Evolutionary conservation across 1,139 yeast genomes (phyloP).

Genomic region (Candida neerlandica): DNA sequence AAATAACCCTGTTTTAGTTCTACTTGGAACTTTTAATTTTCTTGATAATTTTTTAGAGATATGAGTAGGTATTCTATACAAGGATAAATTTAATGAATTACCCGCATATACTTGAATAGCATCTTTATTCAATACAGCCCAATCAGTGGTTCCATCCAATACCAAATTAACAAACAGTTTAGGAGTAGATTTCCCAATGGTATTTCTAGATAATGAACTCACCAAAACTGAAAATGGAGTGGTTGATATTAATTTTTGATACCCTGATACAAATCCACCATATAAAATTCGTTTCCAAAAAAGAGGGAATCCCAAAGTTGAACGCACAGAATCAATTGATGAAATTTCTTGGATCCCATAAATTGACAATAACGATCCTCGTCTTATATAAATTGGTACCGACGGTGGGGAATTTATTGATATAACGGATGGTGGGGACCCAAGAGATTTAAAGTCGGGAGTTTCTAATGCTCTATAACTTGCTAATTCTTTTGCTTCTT

Average conservation of each 20-base stretch:
- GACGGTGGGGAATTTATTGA: conserved; percentile 58
- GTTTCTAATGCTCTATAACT: conserved; percentile 22
- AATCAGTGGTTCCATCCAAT: conserved; percentile 61
- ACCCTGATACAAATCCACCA: conserved; percentile 45
- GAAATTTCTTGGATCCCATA: conserved; percentile 31
- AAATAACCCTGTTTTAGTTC: conserved; percentile 39
- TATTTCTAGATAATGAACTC: conserved; percentile 22
- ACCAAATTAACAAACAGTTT: conserved; percentile 45
- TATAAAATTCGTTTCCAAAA: conserved; percentile 43
- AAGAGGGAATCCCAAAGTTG: conserved; percentile 31
- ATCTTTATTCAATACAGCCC: conserved; percentile 55
- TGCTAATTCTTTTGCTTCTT: conserved; percentile 21
- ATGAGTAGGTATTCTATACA: conserved; percentile 40
- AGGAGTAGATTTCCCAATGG: conserved; percentile 20
- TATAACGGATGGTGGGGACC: conserved; percentile 46
- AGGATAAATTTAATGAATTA: conserved; percentile 42
- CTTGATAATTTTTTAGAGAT: conserved; percentile 39
- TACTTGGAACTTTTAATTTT: conserved; percentile 21
- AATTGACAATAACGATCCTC: conserved; percentile 52
- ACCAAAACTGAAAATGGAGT: conserved; percentile 46
- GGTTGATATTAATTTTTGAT: conserved; percentile 51
- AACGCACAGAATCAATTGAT: conserved; percentile 27
- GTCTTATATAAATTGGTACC: conserved; percentile 50
- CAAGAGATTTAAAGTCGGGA: conserved; percentile 41
- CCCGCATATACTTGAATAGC: conserved; percentile 58